Conservation (phyloP, 2,329 filamentous ascomycete species). For the Aulographum hederae region DNA sequence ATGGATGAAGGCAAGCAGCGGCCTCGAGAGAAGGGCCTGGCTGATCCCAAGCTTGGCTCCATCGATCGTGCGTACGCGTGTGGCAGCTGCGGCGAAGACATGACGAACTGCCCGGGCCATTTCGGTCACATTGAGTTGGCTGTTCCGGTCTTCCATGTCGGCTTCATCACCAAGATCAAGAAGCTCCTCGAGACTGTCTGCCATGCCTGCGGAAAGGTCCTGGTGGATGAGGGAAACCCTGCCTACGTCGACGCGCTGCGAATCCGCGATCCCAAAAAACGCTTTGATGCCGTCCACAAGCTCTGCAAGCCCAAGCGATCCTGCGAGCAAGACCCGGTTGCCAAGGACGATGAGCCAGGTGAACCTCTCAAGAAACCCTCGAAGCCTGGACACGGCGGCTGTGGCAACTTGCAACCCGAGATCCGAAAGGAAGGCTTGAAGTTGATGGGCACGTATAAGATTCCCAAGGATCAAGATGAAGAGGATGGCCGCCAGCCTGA, state of each 20-base stretch:
- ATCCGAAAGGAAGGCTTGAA: conserved; percentile 77
- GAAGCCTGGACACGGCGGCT: conserved; percentile 55
- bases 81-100: conserved; percentile 88
- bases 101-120: conserved; percentile 91
- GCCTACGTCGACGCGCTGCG: conserved; percentile 68
- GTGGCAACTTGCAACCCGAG: conserved; percentile 76
- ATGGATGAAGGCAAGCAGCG: conserved; percentile 93
- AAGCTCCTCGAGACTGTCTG: conserved; percentile 98
- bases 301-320: conserved; percentile 75
- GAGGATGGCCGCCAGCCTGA: conserved; percentile 57
- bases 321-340: conserved; percentile 61
- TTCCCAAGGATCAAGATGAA: conserved; percentile 49
- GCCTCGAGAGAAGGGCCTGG: conserved; percentile 79
- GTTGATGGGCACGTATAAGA: conserved; percentile 59
- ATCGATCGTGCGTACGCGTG: conserved; percentile 94
- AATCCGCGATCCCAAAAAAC: conserved; percentile 79
- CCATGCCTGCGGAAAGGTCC: conserved; percentile 95
- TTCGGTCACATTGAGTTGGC: conserved; percentile 98
- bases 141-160: conserved; percentile 81
- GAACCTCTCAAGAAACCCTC: conserved; percentile 38
- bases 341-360: conserved; percentile 50
- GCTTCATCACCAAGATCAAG: conserved; percentile 98
- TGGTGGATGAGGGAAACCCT: conserved; percentile 83
- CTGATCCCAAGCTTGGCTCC: conserved; percentile 88
- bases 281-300: conserved; percentile 84